Evolutionary conservation across 129 eudicot species (phyloP), one percentile per base, ranked within the genome.

Genomic region (Centrapalus pauciflorus): DNA sequence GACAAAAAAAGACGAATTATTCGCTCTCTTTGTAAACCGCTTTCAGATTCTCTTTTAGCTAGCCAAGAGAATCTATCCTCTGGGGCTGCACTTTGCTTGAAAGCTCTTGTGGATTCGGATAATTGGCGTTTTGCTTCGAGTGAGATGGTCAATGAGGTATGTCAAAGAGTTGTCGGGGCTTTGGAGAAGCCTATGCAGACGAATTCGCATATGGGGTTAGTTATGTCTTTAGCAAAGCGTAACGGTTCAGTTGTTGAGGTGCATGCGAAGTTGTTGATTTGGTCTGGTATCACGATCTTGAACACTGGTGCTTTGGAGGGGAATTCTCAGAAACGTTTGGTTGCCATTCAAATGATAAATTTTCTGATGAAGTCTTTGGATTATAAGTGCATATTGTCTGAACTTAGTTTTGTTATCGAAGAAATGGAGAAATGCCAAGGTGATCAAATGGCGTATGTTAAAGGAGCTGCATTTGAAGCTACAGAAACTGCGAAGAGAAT

Each of bases 111-210:
- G 58, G 97, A 90, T 50, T 82, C 88, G 0, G 97, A 87, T 80
- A 87, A 90, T 37, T 90, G 97, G 97, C 83, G 92, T 3, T 84
- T 84, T 78, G 95, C 95, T 26, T 90, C 97, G 11, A 70, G 52
- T 67, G 89, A 90, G 69, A 80, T 80, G 85, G 85, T 87, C 14
- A 82, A 86, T 52, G 95, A 82, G 75, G 87, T 90, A 7, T 90
- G 97, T 61, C 91, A 84, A 67, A 80, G 89, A 62, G 92, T 87
- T 58, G 80, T 76, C 7, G 92, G 87, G 30, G 90, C 97, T 64
- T 64, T 90, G 59, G 85, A 84, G 76, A 84, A 82, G 70, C 84
- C 83, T 13, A 71, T 76, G 51, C 80, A 69, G 57, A 82, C 82
- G 2, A 80, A 85, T 73, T 87, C 92, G 0, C 97, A 90, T 40